Percentiles rank a stretch among this genome's conserved stretches.
Conservation (phyloP, 805 yeast genomes). For the Starmerella etchellsii region DNA sequence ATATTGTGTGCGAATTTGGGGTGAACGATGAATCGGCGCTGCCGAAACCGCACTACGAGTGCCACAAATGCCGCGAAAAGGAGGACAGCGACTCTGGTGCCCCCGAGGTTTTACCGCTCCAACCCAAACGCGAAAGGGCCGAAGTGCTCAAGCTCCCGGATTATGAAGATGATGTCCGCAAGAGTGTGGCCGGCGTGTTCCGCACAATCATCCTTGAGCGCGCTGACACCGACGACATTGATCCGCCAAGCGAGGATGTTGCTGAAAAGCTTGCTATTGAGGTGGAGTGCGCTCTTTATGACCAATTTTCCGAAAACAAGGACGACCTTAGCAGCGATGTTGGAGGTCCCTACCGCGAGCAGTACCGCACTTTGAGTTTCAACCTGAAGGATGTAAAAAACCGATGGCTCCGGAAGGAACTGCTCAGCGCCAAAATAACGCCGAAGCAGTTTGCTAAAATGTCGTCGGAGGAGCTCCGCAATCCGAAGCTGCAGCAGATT, state of each 20-base stretch:
- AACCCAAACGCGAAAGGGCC: background rate
- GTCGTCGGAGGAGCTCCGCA: slow-evolving; percentile 62
- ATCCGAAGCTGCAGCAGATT: slow-evolving; percentile 57
- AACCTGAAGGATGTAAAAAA: slow-evolving; percentile 48
- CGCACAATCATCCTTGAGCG: background rate
- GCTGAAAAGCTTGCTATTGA: slow-evolving; percentile 35
- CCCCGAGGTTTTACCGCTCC: background rate
- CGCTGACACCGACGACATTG: background rate
- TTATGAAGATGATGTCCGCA: background rate
- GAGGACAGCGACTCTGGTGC: background rate
- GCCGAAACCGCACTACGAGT: slow-evolving; percentile 39
- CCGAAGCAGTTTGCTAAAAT: slow-evolving; percentile 48
- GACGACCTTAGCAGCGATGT: slow-evolving; percentile 20
- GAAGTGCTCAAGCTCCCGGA: background rate
- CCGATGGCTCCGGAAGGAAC: slow-evolving; percentile 41
- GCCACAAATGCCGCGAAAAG: slow-evolving; percentile 39
- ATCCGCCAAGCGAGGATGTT: slow-evolving; percentile 17
- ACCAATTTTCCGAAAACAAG: slow-evolving; percentile 26
- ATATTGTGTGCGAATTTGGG: slow-evolving; percentile 47
- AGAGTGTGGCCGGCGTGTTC: slow-evolving; percentile 29
- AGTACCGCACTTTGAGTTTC: slow-evolving; percentile 52
- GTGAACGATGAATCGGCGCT: slow-evolving; percentile 30
- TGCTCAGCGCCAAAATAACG: slow-evolving; percentile 41
- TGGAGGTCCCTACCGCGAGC: slow-evolving; percentile 45
- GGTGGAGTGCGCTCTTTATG: slow-evolving; percentile 41